phyloP scores from a whole-genome alignment of 2,329 filamentous ascomycete species.

The Monilinia fructicola region DNA sequence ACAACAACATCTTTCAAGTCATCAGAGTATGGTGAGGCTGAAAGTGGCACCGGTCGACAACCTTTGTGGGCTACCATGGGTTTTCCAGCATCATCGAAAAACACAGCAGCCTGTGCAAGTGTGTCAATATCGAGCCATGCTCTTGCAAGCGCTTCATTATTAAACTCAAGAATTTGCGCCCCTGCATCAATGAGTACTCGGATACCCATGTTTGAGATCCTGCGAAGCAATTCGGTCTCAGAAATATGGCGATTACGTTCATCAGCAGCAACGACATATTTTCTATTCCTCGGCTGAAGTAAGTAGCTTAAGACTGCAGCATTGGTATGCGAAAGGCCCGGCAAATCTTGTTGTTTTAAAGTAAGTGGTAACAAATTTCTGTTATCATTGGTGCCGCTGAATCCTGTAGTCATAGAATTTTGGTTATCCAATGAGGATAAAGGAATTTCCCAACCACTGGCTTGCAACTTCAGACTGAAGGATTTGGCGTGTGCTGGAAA shows the following conservation, averaged over 20 bases:
- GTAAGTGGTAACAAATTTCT: neutral
- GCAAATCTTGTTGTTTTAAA: neutral
- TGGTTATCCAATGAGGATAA: neutral
- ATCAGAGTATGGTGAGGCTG: neutral
- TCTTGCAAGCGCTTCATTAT: neutral
- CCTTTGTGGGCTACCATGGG: neutral
- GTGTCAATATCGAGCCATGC: neutral
- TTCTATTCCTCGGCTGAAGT: neutral
- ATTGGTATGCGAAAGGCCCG: neutral
- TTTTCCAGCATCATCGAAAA: neutral
- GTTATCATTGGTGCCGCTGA: neutral
- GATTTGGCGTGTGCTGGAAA: neutral
- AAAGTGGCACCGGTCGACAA: neutral
- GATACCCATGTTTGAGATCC: neutral
- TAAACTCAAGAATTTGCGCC: neutral
- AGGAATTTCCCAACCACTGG: neutral
- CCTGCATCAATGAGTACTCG: neutral
- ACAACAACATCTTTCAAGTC: neutral
- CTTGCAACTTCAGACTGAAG: neutral
- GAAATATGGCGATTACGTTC: neutral
- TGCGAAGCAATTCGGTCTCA: neutral
- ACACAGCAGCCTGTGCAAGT: neutral
- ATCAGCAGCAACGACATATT: neutral
- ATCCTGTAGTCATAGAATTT: neutral
- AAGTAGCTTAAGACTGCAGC: neutral